A percentile compares a stretch with the other conserved stretches of the same genome.
phyloP scores from a whole-genome alignment of 306 rosid genomes.

The Adenanthera pavonina region DNA sequence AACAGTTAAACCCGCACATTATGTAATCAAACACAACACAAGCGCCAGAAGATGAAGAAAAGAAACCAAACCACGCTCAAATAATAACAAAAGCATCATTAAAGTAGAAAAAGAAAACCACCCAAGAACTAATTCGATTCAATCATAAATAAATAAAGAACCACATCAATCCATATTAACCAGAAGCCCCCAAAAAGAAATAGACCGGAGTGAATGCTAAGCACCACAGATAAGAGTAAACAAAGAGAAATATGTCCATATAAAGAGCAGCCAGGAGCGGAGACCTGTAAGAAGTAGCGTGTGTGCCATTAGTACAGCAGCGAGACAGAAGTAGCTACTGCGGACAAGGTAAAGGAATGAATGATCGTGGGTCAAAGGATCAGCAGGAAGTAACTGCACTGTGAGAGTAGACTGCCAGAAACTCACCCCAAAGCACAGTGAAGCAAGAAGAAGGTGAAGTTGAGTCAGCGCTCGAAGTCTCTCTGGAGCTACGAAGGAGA shows the following conservation, averaged over 20 bases:
- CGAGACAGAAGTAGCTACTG: background rate
- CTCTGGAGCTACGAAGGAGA: background rate
- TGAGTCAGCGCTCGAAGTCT: background rate
- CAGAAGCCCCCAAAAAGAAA: background rate
- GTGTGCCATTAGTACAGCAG: conserved; percentile 8
- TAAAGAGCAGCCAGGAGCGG: conserved; percentile 40
- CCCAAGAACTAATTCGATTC: conserved; percentile 13
- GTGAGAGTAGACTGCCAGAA: background rate
- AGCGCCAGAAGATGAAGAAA: conserved; percentile 5
- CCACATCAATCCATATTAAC: conserved; percentile 5
- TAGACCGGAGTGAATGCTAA: conserved; percentile 23
- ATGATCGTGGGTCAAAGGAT: conserved; percentile 18
- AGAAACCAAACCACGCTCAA: background rate
- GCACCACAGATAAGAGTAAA: background rate
- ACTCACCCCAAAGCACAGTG: background rate
- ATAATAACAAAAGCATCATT: background rate
- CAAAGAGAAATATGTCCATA: background rate
- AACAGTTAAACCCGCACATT: conserved; percentile 20
- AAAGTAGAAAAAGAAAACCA: background rate
- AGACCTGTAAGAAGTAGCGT: conserved; percentile 45
- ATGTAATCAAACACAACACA: background rate
- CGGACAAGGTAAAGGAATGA: conserved; percentile 12
- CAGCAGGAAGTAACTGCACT: background rate
- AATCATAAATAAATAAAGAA: background rate
- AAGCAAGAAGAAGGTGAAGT: background rate